phyloP scores from a whole-genome alignment of 352 stramenopile genomes.

The Globisporangium apiculatum region DNA sequence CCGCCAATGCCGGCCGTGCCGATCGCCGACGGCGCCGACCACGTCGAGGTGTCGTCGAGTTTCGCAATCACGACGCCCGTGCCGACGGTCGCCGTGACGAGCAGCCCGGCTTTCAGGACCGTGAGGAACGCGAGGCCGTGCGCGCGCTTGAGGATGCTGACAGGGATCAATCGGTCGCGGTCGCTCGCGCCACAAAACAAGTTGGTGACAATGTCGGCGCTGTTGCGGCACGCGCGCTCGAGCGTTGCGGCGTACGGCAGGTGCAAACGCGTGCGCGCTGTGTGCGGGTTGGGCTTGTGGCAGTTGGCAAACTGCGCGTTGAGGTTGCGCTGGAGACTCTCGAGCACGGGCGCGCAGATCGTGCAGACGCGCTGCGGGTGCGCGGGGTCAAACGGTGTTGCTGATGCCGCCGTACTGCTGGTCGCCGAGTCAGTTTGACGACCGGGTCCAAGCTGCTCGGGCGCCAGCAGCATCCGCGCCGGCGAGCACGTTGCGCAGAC shows the following conservation, averaged over 20 bases:
- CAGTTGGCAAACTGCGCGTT: slow-evolving; percentile 72
- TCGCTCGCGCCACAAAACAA: slow-evolving; percentile 70
- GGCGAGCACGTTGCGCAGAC: slow-evolving; percentile 68
- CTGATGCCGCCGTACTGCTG: slow-evolving; percentile 23
- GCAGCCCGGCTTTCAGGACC: slow-evolving; percentile 72
- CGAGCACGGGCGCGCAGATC: slow-evolving; percentile 68
- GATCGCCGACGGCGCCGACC: slow-evolving; percentile 92
- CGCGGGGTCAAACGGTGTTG: slow-evolving; percentile 46
- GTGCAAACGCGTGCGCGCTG: slow-evolving; percentile 64
- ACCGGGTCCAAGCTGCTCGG: slow-evolving; percentile 37
- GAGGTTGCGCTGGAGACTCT: slow-evolving; percentile 63
- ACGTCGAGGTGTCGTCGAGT: slow-evolving; percentile 62
- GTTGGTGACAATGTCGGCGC: slow-evolving; percentile 72
- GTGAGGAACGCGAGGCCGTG: slow-evolving; percentile 83
- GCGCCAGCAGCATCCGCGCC: slow-evolving; percentile 68
- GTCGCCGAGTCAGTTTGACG: too few species aligned
- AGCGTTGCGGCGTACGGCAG: slow-evolving; percentile 67
- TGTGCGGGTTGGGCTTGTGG: slow-evolving; percentile 78
- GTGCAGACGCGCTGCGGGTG: slow-evolving; percentile 76
- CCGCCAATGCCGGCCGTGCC: slow-evolving; percentile 85
- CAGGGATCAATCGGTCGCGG: slow-evolving; percentile 71
- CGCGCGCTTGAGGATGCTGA: slow-evolving; percentile 73
- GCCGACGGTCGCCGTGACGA: slow-evolving; percentile 80
- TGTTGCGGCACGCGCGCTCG: slow-evolving; percentile 69
- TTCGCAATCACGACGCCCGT: slow-evolving; percentile 89